A percentile compares a stretch with the other conserved stretches of the same genome.
These are phyloP conservation scores for Cutaneotrichosporon arboriforme DNA, from an alignment of 1,284 basidiomycete species.

Conservation along the genomic window DNA sequence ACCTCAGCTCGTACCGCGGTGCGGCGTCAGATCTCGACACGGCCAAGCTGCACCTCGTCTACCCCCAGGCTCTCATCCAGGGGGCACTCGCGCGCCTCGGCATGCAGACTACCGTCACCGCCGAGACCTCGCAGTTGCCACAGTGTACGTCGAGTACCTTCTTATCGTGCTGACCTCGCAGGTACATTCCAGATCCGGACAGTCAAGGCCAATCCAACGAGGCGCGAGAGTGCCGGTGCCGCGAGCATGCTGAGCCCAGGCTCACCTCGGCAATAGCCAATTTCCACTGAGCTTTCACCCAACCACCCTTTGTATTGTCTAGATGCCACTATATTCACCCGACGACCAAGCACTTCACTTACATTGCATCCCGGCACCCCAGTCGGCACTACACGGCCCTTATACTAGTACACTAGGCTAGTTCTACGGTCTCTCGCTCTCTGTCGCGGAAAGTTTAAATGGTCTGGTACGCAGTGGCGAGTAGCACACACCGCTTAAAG, in stretches of 20 bases:
- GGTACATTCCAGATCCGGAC: slow-evolving; percentile 42
- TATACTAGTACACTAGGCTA: slow-evolving; percentile 4
- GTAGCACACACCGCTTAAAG: too few relatives aligned
- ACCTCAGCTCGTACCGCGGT: slow-evolving; percentile 65
- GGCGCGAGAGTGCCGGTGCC: background rate
- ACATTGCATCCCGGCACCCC: background rate
- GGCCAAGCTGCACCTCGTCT: slow-evolving; percentile 70
- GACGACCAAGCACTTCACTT: background rate
- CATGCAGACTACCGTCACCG: slow-evolving; percentile 63
- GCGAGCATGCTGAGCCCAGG: background rate
- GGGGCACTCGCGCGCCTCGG: slow-evolving; percentile 77
- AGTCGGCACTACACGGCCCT: background rate
- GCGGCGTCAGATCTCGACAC: slow-evolving; percentile 65
- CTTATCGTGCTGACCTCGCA: slow-evolving; percentile 7
- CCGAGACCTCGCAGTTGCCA: slow-evolving; percentile 72
- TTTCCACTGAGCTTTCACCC: background rate
- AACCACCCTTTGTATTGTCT: background rate
- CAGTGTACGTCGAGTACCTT: slow-evolving; percentile 60
- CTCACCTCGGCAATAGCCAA: background rate
- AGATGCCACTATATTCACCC: background rate
- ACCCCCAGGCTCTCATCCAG: slow-evolving; percentile 72
- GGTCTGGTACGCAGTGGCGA: too few relatives aligned
- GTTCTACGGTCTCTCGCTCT: slow-evolving; percentile 5
- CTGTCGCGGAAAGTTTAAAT: background rate
- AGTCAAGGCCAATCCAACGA: background rate